phyloP scores from a whole-genome alignment of 306 rosid genomes.

The Lathyrus sativus region DNA sequence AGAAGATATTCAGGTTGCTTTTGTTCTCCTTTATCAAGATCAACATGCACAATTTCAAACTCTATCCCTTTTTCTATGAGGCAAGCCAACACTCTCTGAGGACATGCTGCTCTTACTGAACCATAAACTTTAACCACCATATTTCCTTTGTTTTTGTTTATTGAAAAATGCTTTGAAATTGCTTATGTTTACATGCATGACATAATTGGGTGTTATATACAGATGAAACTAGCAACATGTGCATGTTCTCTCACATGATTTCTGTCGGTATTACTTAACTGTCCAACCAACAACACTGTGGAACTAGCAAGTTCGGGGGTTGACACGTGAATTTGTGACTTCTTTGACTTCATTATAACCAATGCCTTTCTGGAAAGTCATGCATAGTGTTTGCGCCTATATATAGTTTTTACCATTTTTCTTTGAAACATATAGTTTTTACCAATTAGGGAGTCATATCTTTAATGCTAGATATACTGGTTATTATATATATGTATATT shows the following conservation, averaged over 20 bases:
- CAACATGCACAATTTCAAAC: constrained; percentile 54
- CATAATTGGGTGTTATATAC: not conserved
- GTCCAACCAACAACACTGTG: not conserved
- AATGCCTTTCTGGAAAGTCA: too few species aligned
- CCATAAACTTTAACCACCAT: constrained; percentile 72
- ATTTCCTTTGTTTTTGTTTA: constrained; percentile 5
- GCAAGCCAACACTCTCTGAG: constrained; percentile 71
- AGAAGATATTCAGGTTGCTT: constrained; percentile 60
- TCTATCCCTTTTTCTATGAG: constrained; percentile 69
- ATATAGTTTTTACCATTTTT: too few species aligned
- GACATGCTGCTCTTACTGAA: constrained; percentile 47
- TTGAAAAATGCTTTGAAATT: not conserved
- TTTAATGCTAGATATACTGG: too few species aligned
- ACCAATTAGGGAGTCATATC: too few species aligned
- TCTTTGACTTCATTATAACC: not conserved
- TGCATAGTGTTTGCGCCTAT: too few species aligned
- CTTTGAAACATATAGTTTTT: too few species aligned
- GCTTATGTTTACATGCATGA: not conserved
- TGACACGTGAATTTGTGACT: not conserved
- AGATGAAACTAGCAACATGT: not conserved
- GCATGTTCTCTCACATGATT: not conserved
- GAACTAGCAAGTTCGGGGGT: not conserved
- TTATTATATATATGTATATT: too few species aligned
- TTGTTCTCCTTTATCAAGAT: constrained; percentile 57
- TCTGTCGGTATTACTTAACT: constrained; percentile 15